Evolutionary conservation across 352 stramenopile genomes (phyloP).

Genomic region (Peronosclerospora sorghi): DNA sequence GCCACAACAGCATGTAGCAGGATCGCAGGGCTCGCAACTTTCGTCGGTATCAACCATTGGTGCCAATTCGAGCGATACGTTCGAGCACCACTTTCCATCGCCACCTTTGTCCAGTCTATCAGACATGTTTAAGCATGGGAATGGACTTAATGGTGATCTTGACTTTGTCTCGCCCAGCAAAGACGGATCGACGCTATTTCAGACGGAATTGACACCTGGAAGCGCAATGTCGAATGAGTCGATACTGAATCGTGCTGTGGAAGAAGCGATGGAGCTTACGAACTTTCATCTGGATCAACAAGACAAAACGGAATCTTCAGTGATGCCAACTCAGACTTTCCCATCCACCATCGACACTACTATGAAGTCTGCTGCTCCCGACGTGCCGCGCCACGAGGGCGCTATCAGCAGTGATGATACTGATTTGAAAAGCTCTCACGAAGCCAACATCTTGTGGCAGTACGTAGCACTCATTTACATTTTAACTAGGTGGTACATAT

Average conservation of each 20-base stretch:
- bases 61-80: too few species aligned
- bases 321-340: neutral
- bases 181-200: conserved; percentile 22
- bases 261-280: conserved; percentile 25
- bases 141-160: conserved; percentile 12
- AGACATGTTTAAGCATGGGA: conserved; percentile 31
- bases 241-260: conserved; percentile 14
- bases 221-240: conserved; percentile 13
- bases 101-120: conserved; percentile 34
- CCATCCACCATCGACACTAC: conserved; percentile 1
- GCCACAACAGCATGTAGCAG: conserved; percentile 1
- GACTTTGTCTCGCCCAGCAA: conserved; percentile 19
- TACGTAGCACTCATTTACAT: too few species aligned
- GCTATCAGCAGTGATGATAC: conserved; percentile 24
- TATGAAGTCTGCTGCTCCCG: conserved; percentile 16
- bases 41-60: conserved; percentile 1
- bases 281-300: conserved; percentile 32
- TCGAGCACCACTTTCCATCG: conserved; percentile 22
- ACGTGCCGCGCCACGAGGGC: conserved; percentile 3
- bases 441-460: conserved; percentile 22
- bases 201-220: conserved; percentile 15
- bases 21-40: neutral
- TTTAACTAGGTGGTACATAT: too few species aligned
- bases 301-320: conserved; percentile 10
- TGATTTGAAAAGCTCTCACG: conserved; percentile 13